Evolutionary conservation across 2,329 filamentous ascomycete species (phyloP), one percentile per base, ranked within the genome.

Genomic region (Fusarium sp.): DNA sequence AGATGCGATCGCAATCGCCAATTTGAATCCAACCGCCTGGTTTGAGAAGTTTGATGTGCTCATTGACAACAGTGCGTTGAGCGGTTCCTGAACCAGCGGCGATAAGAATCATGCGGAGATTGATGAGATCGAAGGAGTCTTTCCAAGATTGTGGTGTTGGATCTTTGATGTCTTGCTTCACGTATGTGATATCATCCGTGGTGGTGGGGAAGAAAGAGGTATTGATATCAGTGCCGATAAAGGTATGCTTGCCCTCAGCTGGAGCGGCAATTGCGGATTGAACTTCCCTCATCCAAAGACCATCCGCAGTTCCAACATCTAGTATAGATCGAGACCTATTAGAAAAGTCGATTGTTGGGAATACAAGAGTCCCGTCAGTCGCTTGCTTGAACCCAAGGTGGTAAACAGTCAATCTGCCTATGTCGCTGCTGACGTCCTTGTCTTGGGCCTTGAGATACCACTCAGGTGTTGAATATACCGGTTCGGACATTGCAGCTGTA

Each of bases 31-130:
- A 62, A 3, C 57, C 49, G 3, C 59, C 57, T 14, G 49, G 43
- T 1, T 62, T 62, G 13, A 62, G 59, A 6, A 62, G 57, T 8
- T 9, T 41, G 17, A 62, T 48, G 10, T 62, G 49, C 0, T 44
- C 11, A 4, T 56, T 11, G 1, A 62, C 25, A 4, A 33, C 59
- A 3, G 43, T 7, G 1, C 57, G 49, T n/a, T 62, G 59, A 13
- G 49, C 2, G 0, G 39, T 13, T 1, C 15, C 32, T 0, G 49
- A 48, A 7, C 59, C 59, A 19, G 57, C 59, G 1, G 49, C 59
- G 7, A 62, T 62, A 6, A 62, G 57, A 6, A 62, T 23, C 59
- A 62, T 62, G 0, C 59, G 59, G 9, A 62, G 15, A 6, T 62
- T 62, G 4, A 62, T 27, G n/a, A 62, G 43, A 6, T 62, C 57